Conservation (phyloP, 495 filamentous ascomycete genomes). For the Annulohypoxylon stygium region DNA sequence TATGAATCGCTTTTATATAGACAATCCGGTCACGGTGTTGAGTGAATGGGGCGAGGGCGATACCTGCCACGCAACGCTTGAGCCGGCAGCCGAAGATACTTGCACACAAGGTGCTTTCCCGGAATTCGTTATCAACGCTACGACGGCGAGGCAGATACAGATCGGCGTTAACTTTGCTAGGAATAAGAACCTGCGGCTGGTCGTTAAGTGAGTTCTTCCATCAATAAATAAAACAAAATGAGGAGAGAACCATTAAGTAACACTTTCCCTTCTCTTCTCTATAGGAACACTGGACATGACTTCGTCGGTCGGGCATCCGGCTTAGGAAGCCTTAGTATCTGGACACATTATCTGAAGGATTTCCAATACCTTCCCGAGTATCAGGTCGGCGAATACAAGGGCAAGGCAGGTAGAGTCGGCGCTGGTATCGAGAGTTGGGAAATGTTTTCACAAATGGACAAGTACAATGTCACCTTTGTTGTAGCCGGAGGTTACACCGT, state of each 20-base stretch:
- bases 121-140: constrained; percentile 71
- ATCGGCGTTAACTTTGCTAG: constrained; percentile 73
- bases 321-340: constrained; percentile 68
- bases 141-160: constrained; percentile 67
- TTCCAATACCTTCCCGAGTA: constrained; percentile 55
- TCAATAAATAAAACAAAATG: too few relatives aligned
- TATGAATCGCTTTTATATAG: constrained; percentile 51
- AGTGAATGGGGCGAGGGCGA: constrained; percentile 58
- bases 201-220: constrained; percentile 70
- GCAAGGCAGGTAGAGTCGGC: constrained; percentile 60
- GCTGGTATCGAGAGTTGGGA: constrained; percentile 63
- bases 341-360: constrained; percentile 68
- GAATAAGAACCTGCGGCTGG: constrained; percentile 68
- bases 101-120: constrained; percentile 71
- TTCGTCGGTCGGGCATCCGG: constrained; percentile 68
- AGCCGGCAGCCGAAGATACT: constrained; percentile 44
- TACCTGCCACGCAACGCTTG: constrained; percentile 56
- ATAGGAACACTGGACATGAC: constrained; percentile 79
- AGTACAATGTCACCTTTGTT: constrained; percentile 57
- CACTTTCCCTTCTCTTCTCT: constrained; percentile 58
- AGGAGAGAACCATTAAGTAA: too few relatives aligned
- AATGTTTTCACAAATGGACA: constrained; percentile 54
- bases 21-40: constrained; percentile 54
- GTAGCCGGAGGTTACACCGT: constrained; percentile 65
- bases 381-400: constrained; percentile 56